Conservation (phyloP, 2,329 filamentous ascomycete genomes). For the Colletotrichum spaethianum region DNA sequence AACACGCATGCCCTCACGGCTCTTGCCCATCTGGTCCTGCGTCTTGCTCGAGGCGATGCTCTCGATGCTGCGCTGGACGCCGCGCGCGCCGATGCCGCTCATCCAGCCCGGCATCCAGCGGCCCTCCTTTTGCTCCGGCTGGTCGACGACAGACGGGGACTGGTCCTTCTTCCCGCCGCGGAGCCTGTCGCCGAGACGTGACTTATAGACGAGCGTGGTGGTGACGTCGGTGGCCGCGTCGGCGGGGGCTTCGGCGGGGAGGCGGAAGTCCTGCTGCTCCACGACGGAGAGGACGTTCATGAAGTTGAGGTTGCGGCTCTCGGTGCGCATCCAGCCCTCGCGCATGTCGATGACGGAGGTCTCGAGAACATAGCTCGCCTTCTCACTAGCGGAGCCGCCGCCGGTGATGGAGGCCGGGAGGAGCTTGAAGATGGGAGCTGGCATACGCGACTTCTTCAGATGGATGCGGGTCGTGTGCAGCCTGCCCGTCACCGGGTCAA, state of each 20-base stretch:
- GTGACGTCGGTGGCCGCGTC: conserved; percentile 73
- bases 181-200: conserved; percentile 78
- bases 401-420: conserved; percentile 79
- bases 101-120: conserved; percentile 68
- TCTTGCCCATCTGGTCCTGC: conserved; percentile 83
- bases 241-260: conserved; percentile 52
- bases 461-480: conserved; percentile 85
- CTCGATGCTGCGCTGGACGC: conserved; percentile 86
- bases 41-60: conserved; percentile 83
- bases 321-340: conserved; percentile 86
- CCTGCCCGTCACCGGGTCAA: conserved; percentile 81
- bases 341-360: conserved; percentile 84
- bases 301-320: conserved; percentile 86
- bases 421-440: conserved; percentile 80
- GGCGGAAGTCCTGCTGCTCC: conserved; percentile 79
- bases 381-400: conserved; percentile 71
- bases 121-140: conserved; percentile 54
- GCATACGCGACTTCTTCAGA: conserved; percentile 85
- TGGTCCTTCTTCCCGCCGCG: conserved; percentile 65
- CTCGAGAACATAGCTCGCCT: conserved; percentile 86
- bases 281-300: conserved; percentile 84
- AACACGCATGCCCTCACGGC: conserved; percentile 85
- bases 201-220: conserved; percentile 82
- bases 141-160: conserved; percentile 54
- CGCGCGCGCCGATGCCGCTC: conserved; percentile 74